Evolutionary conservation across 768 basidiomycete genomes (phyloP).

Genomic region (Erythrobasidium yunnanense): DNA sequence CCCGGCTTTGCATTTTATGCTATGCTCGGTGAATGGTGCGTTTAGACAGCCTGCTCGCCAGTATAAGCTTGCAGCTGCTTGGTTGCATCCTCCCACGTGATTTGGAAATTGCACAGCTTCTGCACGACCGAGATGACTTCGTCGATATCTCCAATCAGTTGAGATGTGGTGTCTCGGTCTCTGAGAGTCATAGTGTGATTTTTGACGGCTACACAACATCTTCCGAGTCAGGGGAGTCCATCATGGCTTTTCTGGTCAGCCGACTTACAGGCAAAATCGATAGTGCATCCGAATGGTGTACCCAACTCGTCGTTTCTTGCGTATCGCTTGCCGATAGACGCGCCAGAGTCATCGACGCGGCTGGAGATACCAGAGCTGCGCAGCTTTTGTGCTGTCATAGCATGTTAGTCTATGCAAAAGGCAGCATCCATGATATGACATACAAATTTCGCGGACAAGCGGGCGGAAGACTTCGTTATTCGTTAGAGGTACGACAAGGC

Average conservation of each 20-base stretch:
- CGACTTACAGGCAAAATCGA: constrained; percentile 78
- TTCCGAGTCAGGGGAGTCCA: not conserved
- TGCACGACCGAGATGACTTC: constrained; percentile 71
- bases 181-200: constrained; percentile 89
- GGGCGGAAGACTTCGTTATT: constrained; percentile 72
- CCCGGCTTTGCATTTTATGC: no score
- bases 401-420: not conserved
- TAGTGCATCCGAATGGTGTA: constrained; percentile 88
- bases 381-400: constrained; percentile 60
- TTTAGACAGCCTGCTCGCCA: constrained; percentile 67
- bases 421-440: constrained; percentile 43
- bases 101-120: constrained; percentile 61
- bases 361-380: constrained; percentile 80
- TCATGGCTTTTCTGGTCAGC: not conserved
- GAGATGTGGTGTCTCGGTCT: constrained; percentile 87
- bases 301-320: constrained; percentile 96
- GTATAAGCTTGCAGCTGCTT: constrained; percentile 63
- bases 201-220: constrained; percentile 57
- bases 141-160: constrained; percentile 80
- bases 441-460: constrained; percentile 78
- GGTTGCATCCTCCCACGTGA: constrained; percentile 70
- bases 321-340: constrained; percentile 92
- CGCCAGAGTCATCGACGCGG: constrained; percentile 88
- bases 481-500: constrained; percentile 87
- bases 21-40: no score